These are phyloP conservation scores for Cyberlindnera meyerae DNA, from an alignment of 805 yeast species.

Conservation along the genomic window DNA sequence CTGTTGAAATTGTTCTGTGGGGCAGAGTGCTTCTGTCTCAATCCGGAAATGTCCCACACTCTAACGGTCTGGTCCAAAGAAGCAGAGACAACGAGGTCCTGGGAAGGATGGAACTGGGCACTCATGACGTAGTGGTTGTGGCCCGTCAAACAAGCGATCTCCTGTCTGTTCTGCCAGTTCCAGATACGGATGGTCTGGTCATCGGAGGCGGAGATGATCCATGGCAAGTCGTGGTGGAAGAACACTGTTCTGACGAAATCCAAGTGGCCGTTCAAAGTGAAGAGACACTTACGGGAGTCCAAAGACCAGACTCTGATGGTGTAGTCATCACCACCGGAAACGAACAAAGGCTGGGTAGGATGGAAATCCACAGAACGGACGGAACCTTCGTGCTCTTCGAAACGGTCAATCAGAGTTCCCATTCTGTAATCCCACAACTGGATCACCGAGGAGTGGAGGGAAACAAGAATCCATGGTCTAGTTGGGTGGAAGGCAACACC, in stretches of 20 bases:
- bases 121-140: slow-evolving; percentile 98
- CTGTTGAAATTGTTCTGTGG: slow-evolving; percentile 40
- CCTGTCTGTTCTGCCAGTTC: slow-evolving; percentile 99
- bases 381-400: slow-evolving; percentile 98
- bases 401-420: slow-evolving; percentile 95
- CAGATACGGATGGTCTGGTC: slow-evolving; percentile 98
- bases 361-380: slow-evolving; percentile 94
- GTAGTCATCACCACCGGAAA: slow-evolving; percentile 96
- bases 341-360: slow-evolving; percentile 96
- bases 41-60: slow-evolving; percentile 96
- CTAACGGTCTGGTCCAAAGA: slow-evolving; percentile 98
- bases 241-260: slow-evolving; percentile 93
- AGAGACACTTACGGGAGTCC: slow-evolving; percentile 83
- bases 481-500: slow-evolving; percentile 97
- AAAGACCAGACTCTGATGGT: slow-evolving; percentile 94
- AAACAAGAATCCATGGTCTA: slow-evolving; percentile 93
- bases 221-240: slow-evolving; percentile 94
- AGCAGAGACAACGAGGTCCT: slow-evolving; percentile 91
- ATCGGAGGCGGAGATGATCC: slow-evolving; percentile 94
- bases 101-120: slow-evolving; percentile 95
- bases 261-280: slow-evolving; percentile 88
- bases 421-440: slow-evolving; percentile 99
- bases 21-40: slow-evolving; percentile 93
- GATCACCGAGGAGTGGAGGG: slow-evolving; percentile 95
- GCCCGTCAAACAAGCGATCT: slow-evolving; percentile 94